Base-by-base conservation (phyloP, 306 rosid genomes). In the Cicer yamashitae region DNA sequence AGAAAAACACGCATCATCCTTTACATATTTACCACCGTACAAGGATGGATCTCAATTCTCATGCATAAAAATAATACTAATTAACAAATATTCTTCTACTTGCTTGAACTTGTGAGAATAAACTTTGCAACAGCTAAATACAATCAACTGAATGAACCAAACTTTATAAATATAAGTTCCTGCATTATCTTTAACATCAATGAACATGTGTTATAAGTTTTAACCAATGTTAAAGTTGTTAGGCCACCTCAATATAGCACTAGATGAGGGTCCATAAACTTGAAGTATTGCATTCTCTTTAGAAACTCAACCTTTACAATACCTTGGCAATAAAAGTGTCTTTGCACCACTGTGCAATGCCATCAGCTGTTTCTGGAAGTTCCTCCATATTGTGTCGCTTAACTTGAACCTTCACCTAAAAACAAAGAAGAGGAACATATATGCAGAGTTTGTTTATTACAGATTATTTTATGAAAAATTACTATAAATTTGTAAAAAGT, bases 271-370 rank as follows among this genome's bases (percentile, higher is more conserved):
- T 6, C 53, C 13, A 48, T 6, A 48, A 11, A 12, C 12, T 47
- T 47, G 53, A 54, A 58, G 15, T 58, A 6, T 25, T 11, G 15
- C 64, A 58, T 58, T 25, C 8, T 58, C 40, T 58, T 25, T 58
- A 58, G 57, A 58, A 68, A 68, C 25, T 30, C 20, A 48, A 30
- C 25, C n/a, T 68, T 68, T 48, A 47, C 7, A 15, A 25, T 80
- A 93, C 98, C 96, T 91, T 91, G 76, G 87, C 75, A 57, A 87
- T 83, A 73, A 91, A 91, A 56, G 40, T 1, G 82, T 94, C 97
- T 79, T 68, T 87, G 80, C 97, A 94, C 98, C 97, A 91, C 54
- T 94, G 94, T 71, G 90, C 87, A 68, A 86, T 88, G 67, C 89
- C 94, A 14, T 90, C 93, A 1, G 64, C 74, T 44, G 97, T 88